These are phyloP conservation scores for Fraxinus xanthoxyloides DNA, from an alignment of 305 asterid species.

Conservation along the genomic window DNA sequence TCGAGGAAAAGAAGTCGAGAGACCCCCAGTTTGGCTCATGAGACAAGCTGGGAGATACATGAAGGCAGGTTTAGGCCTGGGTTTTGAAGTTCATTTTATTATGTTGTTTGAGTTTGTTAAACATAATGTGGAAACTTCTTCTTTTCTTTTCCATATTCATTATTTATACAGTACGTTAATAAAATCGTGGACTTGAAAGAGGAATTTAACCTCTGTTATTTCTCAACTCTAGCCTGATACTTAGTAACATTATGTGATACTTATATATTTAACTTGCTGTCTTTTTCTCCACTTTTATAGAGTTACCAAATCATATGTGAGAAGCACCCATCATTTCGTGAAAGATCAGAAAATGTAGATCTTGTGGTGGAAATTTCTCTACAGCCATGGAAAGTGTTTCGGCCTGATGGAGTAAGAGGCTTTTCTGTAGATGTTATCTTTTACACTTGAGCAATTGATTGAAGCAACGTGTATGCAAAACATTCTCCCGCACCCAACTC, in stretches of 20 bases:
- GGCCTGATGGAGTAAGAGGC: slow-evolving; percentile 86
- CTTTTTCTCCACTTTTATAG: slow-evolving; percentile 40
- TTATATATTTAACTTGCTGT: slow-evolving; percentile 22
- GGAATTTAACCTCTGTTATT: not conserved
- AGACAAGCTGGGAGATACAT: slow-evolving; percentile 99
- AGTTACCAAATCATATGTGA: slow-evolving; percentile 90
- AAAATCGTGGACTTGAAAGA: not conserved
- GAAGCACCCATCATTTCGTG: slow-evolving; percentile 94
- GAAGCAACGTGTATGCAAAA: not conserved
- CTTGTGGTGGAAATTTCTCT: slow-evolving; percentile 98
- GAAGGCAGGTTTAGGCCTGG: slow-evolving; percentile 84
- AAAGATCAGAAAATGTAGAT: slow-evolving; percentile 95
- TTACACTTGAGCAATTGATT: not conserved
- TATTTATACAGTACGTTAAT: not conserved
- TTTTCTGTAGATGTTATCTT: slow-evolving; percentile 12
- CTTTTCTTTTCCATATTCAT: not conserved
- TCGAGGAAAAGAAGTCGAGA: slow-evolving; percentile 84
- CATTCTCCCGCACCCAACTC: not conserved
- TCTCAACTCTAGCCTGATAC: not conserved
- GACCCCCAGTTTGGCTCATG: slow-evolving; percentile 99
- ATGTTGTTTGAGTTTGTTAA: not conserved
- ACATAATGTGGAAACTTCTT: not conserved
- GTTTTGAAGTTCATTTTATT: not conserved
- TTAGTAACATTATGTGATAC: not conserved
- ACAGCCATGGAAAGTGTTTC: slow-evolving; percentile 94